Evolutionary conservation across 192 early-diverging fungal genomes (phyloP), one percentile per base, ranked within the genome.

Genomic region (Coemansia sp.): DNA sequence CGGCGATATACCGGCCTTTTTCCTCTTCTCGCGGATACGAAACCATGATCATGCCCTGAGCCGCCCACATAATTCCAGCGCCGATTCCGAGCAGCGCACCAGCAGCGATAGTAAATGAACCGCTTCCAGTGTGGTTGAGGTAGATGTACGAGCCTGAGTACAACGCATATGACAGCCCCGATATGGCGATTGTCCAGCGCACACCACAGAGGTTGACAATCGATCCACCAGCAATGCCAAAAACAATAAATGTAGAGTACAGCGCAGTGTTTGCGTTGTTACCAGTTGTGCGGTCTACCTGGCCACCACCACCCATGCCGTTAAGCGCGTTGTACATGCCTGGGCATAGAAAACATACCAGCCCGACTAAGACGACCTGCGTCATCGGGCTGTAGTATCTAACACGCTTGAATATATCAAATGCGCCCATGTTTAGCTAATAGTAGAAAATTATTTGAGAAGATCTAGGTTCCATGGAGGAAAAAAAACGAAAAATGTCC

Each of bases 11-110:
- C 61, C 82, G 85, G 38, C 90, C 92, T 82, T 93, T 93, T 46
- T 90, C 83, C n/a, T 85, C 68, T 66, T 94, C 92, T 15, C 75
- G 75, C 26, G 93, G 91, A 72, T 95, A 93, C 56, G 93, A 88
- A 68, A 91, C 83, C 88, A 93, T 91, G 65, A 95, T 91, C 74
- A 87, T 85, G 36, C 91, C 87, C 64, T 91, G 89, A 11, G 89
- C 88, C 4, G 91, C 88, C 84, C 87, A 87, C 53, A 91, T 73
- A 64, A 94, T 85, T 57, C 90, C 91, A 3, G 93, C 93, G 60
- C 91, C 89, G 20, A 91, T 59, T 68, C 93, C 93, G 37, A 95
- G 87, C 57, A 94, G 80, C 4, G 84, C 93, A 44, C 92, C 92
- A 15, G 92, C 74, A 36, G 82, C 72, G 49, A 93, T 88, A 14